Evolutionary conservation across 768 basidiomycete species (phyloP).

Genomic region (Mycena floridula): DNA sequence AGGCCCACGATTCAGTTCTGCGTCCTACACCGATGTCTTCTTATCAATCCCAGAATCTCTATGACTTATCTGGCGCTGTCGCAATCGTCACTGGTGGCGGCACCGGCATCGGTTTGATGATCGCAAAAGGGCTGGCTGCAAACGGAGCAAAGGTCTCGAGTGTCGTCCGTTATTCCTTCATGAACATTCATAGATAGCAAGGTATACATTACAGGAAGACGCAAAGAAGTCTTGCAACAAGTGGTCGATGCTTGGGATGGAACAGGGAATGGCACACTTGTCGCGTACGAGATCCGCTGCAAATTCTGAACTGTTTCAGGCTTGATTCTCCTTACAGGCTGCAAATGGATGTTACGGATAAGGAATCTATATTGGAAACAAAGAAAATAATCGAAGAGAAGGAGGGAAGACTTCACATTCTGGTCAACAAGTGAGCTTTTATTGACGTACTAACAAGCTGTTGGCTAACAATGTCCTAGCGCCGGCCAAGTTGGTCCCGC

Average conservation of each 20-base stretch:
- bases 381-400: slow-evolving; percentile 47
- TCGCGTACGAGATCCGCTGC: slow-evolving; percentile 7
- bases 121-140: slow-evolving; percentile 64
- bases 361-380: slow-evolving; percentile 54
- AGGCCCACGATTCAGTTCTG: neutral
- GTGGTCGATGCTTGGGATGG: slow-evolving; percentile 42
- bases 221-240: slow-evolving; percentile 57
- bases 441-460: neutral
- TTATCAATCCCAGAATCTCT: slow-evolving; percentile 26
- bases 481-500: slow-evolving; percentile 70
- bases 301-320: neutral
- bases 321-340: slow-evolving; percentile 31
- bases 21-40: slow-evolving; percentile 13
- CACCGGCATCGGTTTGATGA: slow-evolving; percentile 57
- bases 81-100: slow-evolving; percentile 50
- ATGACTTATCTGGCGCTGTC: slow-evolving; percentile 52
- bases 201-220: slow-evolving; percentile 76
- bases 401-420: slow-evolving; percentile 70
- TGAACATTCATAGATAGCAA: too few species aligned
- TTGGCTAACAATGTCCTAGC: slow-evolving; percentile 30
- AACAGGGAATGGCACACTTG: slow-evolving; percentile 55
- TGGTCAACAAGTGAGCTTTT: slow-evolving; percentile 70
- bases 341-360: slow-evolving; percentile 67
- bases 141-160: slow-evolving; percentile 71
- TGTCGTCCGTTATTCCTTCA: too few species aligned